Percentiles rank a stretch among this genome's conserved stretches.
These are phyloP conservation scores for Circinella minor DNA, from an alignment of 371 early-diverging fungal species.

Conservation along the genomic window DNA sequence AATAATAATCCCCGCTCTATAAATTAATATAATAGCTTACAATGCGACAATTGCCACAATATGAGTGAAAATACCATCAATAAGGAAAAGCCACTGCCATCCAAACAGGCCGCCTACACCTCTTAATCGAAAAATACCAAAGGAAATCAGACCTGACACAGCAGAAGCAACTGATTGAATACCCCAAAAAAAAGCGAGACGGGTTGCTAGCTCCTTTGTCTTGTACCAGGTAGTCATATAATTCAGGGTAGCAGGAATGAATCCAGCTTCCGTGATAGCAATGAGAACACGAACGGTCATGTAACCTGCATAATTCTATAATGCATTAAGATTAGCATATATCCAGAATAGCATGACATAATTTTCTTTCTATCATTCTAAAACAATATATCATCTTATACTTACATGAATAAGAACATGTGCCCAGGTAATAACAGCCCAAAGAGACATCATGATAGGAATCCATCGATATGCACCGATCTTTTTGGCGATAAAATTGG, in stretches of 20 bases:
- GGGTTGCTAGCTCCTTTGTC: conserved; percentile 57
- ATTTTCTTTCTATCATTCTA: too few relatives aligned
- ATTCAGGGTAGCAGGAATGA: conserved; percentile 58
- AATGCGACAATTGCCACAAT: conserved; percentile 49
- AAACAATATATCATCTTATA: neutral
- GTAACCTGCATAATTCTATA: conserved; percentile 30
- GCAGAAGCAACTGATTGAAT: conserved; percentile 62
- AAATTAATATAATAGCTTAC: conserved; percentile 22
- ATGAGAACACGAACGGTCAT: conserved; percentile 35
- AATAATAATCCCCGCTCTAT: too few relatives aligned
- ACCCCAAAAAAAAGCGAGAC: conserved; percentile 68
- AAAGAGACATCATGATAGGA: conserved; percentile 62
- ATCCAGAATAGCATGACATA: too few relatives aligned
- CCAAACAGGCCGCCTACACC: conserved; percentile 59
- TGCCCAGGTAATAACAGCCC: conserved; percentile 52
- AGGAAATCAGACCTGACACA: conserved; percentile 61
- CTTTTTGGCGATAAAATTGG: conserved; percentile 54
- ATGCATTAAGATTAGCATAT: neutral
- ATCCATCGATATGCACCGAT: conserved; percentile 63
- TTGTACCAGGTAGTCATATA: conserved; percentile 69
- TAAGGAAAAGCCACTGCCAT: conserved; percentile 63
- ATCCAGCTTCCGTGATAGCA: conserved; percentile 55
- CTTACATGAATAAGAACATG: conserved; percentile 36
- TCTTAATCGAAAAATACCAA: conserved; percentile 57
- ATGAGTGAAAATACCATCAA: conserved; percentile 58